Base-by-base conservation (phyloP, 164 flowering plant genomes). In the Paratinospora sagittata region DNA sequence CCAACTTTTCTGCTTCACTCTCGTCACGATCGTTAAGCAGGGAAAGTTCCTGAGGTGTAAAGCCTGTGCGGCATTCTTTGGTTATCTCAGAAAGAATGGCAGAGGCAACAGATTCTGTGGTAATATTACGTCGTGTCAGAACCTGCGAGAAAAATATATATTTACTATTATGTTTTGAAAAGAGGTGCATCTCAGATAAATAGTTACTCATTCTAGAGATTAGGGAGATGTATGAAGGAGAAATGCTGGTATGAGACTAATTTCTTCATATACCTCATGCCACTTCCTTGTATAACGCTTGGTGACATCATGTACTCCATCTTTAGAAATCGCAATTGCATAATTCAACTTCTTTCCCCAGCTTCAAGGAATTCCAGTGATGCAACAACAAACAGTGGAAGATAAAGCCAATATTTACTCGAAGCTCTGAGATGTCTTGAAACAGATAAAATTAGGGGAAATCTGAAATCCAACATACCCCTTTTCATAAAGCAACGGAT, bases 271-370 rank as follows among this genome's bases (percentile, higher is more conserved):
- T 82, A 95, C 99, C 94, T 95, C 97, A 75, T 80, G 90, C 99
- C 99, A 95, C 74, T 91, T 92, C 82, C 86, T 88, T 73, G 99
- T 95, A 81, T 95, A 95, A 52, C 97, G 99, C 76, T 89, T 91
- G 37, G 99, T 90, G 74, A 92, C 97, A 85, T 95, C 99, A 82
- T 79, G 80, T 41, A 91, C 90, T 68, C 99, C 97, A 85, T 92
- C 97, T 83, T 81, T 89, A 65, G 90, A 82, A 65, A 95, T 74
- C 63, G 87, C 97, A 75, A 95, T 84, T 47, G 81, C 84, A 70
- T 95, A 95, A 79, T 74, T 85, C 82, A 95, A 74, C 8, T 91
- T 87, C 81, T 92, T 95, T 0, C 78, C 73, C 97, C 97, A 95
- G 65, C 97, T 91, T 76, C 75, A 81, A 66, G 41, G 65, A 73